These are phyloP conservation scores for Peterozyma xylosa DNA, from an alignment of 805 yeast species.

Conservation along the genomic window DNA sequence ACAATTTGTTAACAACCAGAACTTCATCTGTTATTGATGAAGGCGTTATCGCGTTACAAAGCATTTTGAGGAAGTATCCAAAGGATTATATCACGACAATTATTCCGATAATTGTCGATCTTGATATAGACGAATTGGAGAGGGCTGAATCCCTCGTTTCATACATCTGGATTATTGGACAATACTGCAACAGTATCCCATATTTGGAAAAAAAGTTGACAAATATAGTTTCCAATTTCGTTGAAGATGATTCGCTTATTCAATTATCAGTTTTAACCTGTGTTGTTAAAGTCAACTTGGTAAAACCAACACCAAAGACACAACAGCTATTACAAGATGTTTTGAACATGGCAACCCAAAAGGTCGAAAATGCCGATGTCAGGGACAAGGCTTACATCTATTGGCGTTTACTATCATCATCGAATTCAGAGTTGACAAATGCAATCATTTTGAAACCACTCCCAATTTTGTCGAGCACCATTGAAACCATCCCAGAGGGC, in stretches of 20 bases:
- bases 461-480: constrained; percentile 67
- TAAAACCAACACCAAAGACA: constrained; percentile 22
- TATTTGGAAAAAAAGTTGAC: constrained; percentile 39
- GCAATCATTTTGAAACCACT: constrained; percentile 51
- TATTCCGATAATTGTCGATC: constrained; percentile 44
- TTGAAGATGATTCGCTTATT: constrained; percentile 50
- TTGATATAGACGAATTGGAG: constrained; percentile 36
- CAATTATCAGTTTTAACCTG: constrained; percentile 56
- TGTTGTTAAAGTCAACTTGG: constrained; percentile 46
- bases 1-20: constrained; percentile 53
- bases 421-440: constrained; percentile 33
- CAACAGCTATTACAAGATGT: constrained; percentile 46
- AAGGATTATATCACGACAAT: constrained; percentile 40
- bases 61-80: constrained; percentile 61
- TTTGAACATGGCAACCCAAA: constrained; percentile 55
- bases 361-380: constrained; percentile 66
- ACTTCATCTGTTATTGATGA: constrained; percentile 57
- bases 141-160: constrained; percentile 46
- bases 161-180: constrained; percentile 68
- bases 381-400: constrained; percentile 75
- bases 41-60: constrained; percentile 53
- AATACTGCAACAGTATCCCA: constrained; percentile 56
- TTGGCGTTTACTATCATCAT: constrained; percentile 65
- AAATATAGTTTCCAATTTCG: constrained; percentile 41
- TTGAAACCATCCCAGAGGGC: constrained; percentile 62